Base-by-base conservation (phyloP, 148 eudicot species). In the Chenopodium quinoa region DNA sequence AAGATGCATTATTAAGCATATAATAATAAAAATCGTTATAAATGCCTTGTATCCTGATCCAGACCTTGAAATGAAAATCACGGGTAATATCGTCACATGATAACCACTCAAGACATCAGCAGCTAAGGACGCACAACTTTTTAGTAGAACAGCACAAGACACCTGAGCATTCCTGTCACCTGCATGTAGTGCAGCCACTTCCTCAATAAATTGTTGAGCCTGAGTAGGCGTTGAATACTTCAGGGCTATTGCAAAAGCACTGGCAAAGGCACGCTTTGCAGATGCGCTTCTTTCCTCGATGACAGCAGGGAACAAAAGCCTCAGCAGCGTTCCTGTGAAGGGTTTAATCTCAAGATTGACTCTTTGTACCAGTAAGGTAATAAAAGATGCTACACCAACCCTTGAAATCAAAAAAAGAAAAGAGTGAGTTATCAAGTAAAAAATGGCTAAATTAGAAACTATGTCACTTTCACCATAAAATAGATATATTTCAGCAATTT, bases 331-430 rank as follows among this genome's bases (percentile, higher is more conserved):
- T 87, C 82, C 87, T 34, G 97, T 86, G 81, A 91, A 95, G 71
- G 97, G 97, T 73, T 88, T 92, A 84, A 93, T 93, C 86, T 89
- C 92, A 66, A 70, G 86, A 83, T 92, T 93, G 82, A 95, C 97
- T 87, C 93, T 95, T 76, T 92, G 97, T 80, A 92, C 97, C 81
- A 95, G 87, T 86, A 91, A 83, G 78, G 93, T 91, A 46, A 93
- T 89, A 85, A 95, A 95, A 82, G 88, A 93, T 78, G 99, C 99
- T 70, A 95, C 92, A 62, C 99, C 99, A 83, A 95, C 97, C 97
- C 99, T 95, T 91, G 50, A 79, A 78, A 32, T 76, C 76, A 81
- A 32, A 75, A 66, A 71, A 34, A 75, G 81, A n/a, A 67, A 67
- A 13, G n/a, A 69, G 64, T 64, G 52, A 62, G 58, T 64, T 69